Percentiles rank a stretch among this genome's conserved stretches.
These are phyloP conservation scores for Meripilus lineatus DNA, from an alignment of 1,284 basidiomycete genomes.

Conservation along the genomic window DNA sequence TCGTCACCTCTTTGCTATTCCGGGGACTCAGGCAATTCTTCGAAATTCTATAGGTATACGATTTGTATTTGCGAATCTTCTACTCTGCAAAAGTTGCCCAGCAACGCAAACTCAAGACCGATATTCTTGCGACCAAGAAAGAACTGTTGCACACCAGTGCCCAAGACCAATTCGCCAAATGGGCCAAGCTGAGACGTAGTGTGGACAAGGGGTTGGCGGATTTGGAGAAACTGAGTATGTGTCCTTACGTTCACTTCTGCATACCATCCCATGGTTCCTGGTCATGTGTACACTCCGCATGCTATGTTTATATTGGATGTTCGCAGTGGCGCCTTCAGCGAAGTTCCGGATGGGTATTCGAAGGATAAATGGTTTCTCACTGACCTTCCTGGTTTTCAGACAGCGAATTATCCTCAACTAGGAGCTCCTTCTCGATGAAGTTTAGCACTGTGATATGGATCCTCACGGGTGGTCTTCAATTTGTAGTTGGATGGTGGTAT, in stretches of 20 bases:
- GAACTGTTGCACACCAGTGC: constrained; percentile 88
- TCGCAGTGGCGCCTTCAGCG: no score
- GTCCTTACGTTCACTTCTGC: constrained; percentile 5
- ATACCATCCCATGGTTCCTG: no score
- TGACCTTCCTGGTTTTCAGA: constrained; percentile 49
- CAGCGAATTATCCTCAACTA: constrained; percentile 57
- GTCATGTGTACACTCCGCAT: background rate
- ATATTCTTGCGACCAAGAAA: constrained; percentile 76
- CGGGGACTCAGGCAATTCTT: background rate
- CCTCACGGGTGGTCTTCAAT: constrained; percentile 79
- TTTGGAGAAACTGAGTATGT: constrained; percentile 89
- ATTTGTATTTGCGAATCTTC: constrained; percentile 64
- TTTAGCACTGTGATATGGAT: constrained; percentile 79
- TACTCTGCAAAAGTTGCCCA: constrained; percentile 46
- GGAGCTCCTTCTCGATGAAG: constrained; percentile 64
- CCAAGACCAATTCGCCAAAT: constrained; percentile 98
- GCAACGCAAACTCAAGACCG: constrained; percentile 69
- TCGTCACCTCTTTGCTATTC: background rate
- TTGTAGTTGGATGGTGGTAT: constrained; percentile 86
- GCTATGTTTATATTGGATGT: no score
- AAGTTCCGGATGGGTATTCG: no score
- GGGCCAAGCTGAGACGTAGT: constrained; percentile 90
- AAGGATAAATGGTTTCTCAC: no score
- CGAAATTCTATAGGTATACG: constrained; percentile 51
- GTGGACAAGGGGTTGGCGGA: constrained; percentile 93